A percentile compares a stretch with the other conserved stretches of the same genome.
Conservation (phyloP, 1,139 yeast species). For the Geotrichum reessii region DNA sequence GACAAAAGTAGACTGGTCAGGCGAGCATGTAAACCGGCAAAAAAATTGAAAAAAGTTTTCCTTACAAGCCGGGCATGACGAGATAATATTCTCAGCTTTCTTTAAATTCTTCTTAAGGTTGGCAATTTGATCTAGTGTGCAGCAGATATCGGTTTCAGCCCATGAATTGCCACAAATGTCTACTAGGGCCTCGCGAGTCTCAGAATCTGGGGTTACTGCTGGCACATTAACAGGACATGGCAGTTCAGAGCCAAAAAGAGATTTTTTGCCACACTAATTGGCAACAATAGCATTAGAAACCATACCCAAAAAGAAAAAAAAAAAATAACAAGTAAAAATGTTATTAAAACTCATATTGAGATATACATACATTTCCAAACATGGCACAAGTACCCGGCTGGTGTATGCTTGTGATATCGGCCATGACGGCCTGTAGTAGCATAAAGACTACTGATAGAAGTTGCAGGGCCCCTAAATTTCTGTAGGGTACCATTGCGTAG, state of each 20-base stretch:
- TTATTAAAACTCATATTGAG: not conserved
- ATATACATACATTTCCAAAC: slow-evolving; percentile 37
- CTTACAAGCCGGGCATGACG: slow-evolving; percentile 92
- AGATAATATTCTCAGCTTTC: slow-evolving; percentile 70
- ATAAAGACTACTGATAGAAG: not conserved
- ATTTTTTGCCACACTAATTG: slow-evolving; percentile 66
- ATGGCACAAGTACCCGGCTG: slow-evolving; percentile 47
- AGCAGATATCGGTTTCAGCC: slow-evolving; percentile 47
- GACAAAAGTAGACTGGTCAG: slow-evolving; percentile 71
- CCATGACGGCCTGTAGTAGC: slow-evolving; percentile 6
- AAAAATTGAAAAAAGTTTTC: slow-evolving; percentile 79
- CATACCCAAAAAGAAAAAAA: not conserved
- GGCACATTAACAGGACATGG: slow-evolving; percentile 64
- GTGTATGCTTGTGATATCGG: slow-evolving; percentile 26
- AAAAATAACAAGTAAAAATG: not conserved
- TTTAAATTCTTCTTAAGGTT: slow-evolving; percentile 52
- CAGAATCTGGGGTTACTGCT: slow-evolving; percentile 46
- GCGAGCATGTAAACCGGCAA: slow-evolving; percentile 87
- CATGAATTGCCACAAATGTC: slow-evolving; percentile 71
- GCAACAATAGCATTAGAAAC: not conserved
- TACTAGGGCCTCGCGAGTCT: slow-evolving; percentile 45
- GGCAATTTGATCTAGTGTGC: slow-evolving; percentile 45
- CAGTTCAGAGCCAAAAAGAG: slow-evolving; percentile 68
- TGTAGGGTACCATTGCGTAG: slow-evolving; percentile 3
- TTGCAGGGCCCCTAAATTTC: slow-evolving; percentile 3